Base-by-base conservation (phyloP, 2,329 filamentous ascomycete genomes). In the Fusarium luffae region DNA sequence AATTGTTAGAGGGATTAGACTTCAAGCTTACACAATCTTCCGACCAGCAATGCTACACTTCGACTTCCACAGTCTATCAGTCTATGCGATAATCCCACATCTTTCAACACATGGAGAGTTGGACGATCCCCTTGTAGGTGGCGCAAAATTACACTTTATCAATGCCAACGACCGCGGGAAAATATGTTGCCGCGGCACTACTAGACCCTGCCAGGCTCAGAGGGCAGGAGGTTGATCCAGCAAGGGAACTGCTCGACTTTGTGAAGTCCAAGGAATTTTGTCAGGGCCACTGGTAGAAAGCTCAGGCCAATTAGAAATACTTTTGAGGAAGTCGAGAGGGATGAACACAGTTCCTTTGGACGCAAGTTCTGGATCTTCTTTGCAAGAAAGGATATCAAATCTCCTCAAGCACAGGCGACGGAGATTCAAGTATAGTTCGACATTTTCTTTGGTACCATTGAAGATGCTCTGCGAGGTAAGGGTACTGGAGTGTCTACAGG, bases 61-160 rank as follows among this genome's bases (percentile, higher is more conserved):
- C 5, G 4, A n/a, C 5, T 37, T 37, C 34, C 10, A 37, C 5
- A 18, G 6, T 5, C 3, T 6, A 11, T 18, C 9, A 11, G 34
- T 37, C 5, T 2, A 11, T 18, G 9, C 2, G 5, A 37, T 4
- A 0, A 2, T n/a, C 10, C 9, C 3, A 10, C 9, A 4, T n/a
- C 34, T n/a, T n/a, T 5, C 18, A 37, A 37, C 16, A n/a, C 3
- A 18, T 37, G 5, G 5, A 18, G 34, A 37, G 18, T 37, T 37
- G 1, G 3, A 37, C 34, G 5, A n/a, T 37, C 5, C 3, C 5
- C 5, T 10, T 5, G 18, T 10, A 37, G 16, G 18, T n/a, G 16
- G 10, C 18, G 16, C 34, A 1, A 18, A 11, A 18, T 18, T 34
- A 5, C 16, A 16, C 16, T n/a, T n/a, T 9, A 34, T 18, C 32